These are phyloP conservation scores for Fomitopsis pulvina DNA, from an alignment of 768 basidiomycete genomes.

Conservation along the genomic window DNA sequence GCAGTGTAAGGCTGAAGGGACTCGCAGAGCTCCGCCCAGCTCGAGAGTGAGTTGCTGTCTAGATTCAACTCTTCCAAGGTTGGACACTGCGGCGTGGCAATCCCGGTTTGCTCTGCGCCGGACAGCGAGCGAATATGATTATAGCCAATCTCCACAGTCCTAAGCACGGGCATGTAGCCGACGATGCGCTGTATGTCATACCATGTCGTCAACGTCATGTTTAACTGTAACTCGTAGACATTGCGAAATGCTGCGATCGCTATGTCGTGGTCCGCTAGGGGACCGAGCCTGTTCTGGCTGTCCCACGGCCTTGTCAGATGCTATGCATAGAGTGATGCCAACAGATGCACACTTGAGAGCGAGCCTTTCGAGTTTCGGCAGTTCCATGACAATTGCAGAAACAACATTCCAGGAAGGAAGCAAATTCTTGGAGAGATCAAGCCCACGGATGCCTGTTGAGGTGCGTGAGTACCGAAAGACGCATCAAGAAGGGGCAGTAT, in stretches of 20 bases:
- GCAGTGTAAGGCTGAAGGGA: constrained; percentile 37
- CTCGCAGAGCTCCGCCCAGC: constrained; percentile 47
- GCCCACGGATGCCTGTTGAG: constrained; percentile 57
- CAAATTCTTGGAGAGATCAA: constrained; percentile 78
- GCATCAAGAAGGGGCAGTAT: too few relatives aligned
- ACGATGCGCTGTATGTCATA: constrained; percentile 49
- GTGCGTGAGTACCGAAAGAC: not conserved
- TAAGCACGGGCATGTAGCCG: constrained; percentile 46
- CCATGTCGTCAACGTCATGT: constrained; percentile 70
- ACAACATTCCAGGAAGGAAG: constrained; percentile 66
- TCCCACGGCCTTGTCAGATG: constrained; percentile 13
- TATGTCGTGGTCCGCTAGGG: constrained; percentile 25
- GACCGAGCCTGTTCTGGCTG: constrained; percentile 64
- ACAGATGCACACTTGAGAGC: constrained; percentile 64
- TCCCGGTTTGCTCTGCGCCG: not conserved
- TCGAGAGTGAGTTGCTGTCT: constrained; percentile 54
- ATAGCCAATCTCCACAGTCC: constrained; percentile 61
- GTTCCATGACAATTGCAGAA: constrained; percentile 51
- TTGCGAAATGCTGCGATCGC: constrained; percentile 39
- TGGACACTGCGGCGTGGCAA: constrained; percentile 10
- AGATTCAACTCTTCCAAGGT: constrained; percentile 53
- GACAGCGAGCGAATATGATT: constrained; percentile 44
- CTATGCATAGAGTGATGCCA: constrained; percentile 1
- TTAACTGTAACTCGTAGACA: constrained; percentile 66
- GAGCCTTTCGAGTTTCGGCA: constrained; percentile 58